Evolutionary conservation across 768 basidiomycete genomes (phyloP), one percentile per base, ranked within the genome.

Genomic region (Hemileccinum rubropunctum): DNA sequence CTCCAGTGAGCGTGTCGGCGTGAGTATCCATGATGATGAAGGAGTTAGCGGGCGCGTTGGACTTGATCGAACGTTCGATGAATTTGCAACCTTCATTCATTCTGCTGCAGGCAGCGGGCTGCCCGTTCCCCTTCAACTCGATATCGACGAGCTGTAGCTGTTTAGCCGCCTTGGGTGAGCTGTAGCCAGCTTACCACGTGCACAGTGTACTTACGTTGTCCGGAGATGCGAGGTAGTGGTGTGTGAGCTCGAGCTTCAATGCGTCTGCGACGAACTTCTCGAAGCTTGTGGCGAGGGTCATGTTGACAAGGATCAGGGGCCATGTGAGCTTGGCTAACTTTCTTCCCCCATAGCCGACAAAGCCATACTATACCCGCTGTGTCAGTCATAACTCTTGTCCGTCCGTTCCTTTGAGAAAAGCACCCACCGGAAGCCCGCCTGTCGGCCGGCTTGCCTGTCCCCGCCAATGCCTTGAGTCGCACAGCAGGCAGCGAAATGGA

Each of bases 251-350:
- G 2, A 42, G 1, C 11, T 36, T 32, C 3, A 50, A 11, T 1
- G 48, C 6, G 3, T 50, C 42, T 1, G 15, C 3, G 15, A 50
- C 6, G 27, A 9, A 23, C 1, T 0, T 30, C n/a, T 42, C 36
- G 0, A n/a, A 1, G 18, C 14, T 12, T 2, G 18, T 23, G 6
- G 26, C 4, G 1, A 50, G 42, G 11, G 18, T 37, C 42, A 50
- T 12, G 28, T 21, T 43, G 15, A 50, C 27, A 6, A 50, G 15
- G 2, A 42, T 18, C 0, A 50, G 34, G 2, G 42, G 48, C 48
- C 42, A 43, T 2, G 41, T 50, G 2, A 50, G 15, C 28, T 49
- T 43, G 1, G 48, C 48, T n/a, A n/a, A n/a, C n/a, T n/a, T n/a
- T n/a, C n/a, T n/a, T n/a, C n/a, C n/a, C n/a, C n/a, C n/a, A n/a